Conservation (phyloP, 1,284 basidiomycete species). For the Austroboletus novae-zelandiae region DNA sequence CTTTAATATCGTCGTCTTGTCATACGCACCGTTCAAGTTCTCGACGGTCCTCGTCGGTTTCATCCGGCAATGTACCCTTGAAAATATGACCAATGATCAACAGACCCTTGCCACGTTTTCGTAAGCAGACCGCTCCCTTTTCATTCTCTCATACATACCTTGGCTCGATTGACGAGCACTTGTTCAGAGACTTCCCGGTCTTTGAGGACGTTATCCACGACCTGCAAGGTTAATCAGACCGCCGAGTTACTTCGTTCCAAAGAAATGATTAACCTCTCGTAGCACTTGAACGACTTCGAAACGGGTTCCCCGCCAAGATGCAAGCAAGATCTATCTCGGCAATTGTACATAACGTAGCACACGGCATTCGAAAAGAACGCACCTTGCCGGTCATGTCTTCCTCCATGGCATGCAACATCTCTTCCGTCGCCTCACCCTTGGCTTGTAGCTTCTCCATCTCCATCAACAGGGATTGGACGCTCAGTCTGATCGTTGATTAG, state of each 20-base stretch:
- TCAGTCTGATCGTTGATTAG: constrained; percentile 17
- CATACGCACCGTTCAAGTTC: constrained; percentile 78
- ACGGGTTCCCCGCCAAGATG: constrained; percentile 92
- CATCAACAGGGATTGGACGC: constrained; percentile 48
- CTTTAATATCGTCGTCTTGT: neutral
- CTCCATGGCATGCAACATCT: constrained; percentile 84
- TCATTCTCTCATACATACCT: constrained; percentile 43
- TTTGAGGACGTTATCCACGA: constrained; percentile 79
- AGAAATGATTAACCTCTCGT: constrained; percentile 50
- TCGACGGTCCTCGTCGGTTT: constrained; percentile 86
- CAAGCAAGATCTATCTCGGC: constrained; percentile 75
- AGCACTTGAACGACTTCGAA: constrained; percentile 89
- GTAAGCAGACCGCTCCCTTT: constrained; percentile 8
- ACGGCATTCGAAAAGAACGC: constrained; percentile 3
- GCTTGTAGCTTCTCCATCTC: constrained; percentile 92
- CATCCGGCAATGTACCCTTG: constrained; percentile 80
- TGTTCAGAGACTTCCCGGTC: constrained; percentile 71
- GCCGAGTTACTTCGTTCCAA: neutral
- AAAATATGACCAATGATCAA: constrained; percentile 84
- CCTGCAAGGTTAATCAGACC: constrained; percentile 37
- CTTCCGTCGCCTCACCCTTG: constrained; percentile 82
- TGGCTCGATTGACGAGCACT: constrained; percentile 77
- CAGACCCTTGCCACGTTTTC: constrained; percentile 54
- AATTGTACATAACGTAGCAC: neutral
- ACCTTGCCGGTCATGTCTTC: constrained; percentile 94